Evolutionary conservation across 768 basidiomycete species (phyloP).

Genomic region (Panaeolus papilionaceus): DNA sequence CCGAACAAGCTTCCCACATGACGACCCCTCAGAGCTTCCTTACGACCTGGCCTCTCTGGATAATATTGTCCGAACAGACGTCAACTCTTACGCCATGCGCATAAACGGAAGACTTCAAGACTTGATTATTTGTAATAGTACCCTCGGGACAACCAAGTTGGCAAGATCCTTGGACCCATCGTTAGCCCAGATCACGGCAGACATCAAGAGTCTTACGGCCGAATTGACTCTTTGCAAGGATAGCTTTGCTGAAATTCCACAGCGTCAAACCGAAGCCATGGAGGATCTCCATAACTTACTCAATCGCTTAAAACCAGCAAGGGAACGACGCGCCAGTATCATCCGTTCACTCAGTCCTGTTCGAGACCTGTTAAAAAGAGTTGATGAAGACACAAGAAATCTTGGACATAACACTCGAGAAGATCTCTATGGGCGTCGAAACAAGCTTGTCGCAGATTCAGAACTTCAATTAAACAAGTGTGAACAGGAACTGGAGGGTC

Average conservation of each 20-base stretch:
- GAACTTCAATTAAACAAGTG: slow-evolving; percentile 56
- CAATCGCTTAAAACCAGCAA: slow-evolving; percentile 33
- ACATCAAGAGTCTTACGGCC: slow-evolving; percentile 45
- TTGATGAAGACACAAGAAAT: slow-evolving; percentile 55
- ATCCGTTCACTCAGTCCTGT: slow-evolving; percentile 57
- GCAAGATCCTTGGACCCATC: slow-evolving; percentile 59
- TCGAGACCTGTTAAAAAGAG: slow-evolving; percentile 57
- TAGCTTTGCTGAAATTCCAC: slow-evolving; percentile 35
- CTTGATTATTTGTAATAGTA: slow-evolving; percentile 52
- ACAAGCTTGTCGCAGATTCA: slow-evolving; percentile 55
- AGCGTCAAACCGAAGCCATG: slow-evolving; percentile 31
- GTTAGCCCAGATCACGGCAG: slow-evolving; percentile 41
- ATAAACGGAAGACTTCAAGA: slow-evolving; percentile 60
- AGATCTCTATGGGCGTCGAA: slow-evolving; percentile 53
- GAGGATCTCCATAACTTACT: slow-evolving; percentile 39
- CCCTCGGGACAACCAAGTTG: slow-evolving; percentile 57
- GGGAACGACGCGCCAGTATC: slow-evolving; percentile 24
- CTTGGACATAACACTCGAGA: slow-evolving; percentile 54
- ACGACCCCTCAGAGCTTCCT: slow-evolving; percentile 39
- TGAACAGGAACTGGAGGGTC: slow-evolving; percentile 48
- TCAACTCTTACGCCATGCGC: slow-evolving; percentile 71
- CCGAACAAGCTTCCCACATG: slow-evolving; percentile 14
- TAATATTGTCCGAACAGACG: slow-evolving; percentile 68
- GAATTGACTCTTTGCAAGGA: slow-evolving; percentile 47
- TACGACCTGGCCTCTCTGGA: slow-evolving; percentile 68